Evolutionary conservation across 176 grass and related monocot species (phyloP).

Genomic region (Bonia amplexicaulis): DNA sequence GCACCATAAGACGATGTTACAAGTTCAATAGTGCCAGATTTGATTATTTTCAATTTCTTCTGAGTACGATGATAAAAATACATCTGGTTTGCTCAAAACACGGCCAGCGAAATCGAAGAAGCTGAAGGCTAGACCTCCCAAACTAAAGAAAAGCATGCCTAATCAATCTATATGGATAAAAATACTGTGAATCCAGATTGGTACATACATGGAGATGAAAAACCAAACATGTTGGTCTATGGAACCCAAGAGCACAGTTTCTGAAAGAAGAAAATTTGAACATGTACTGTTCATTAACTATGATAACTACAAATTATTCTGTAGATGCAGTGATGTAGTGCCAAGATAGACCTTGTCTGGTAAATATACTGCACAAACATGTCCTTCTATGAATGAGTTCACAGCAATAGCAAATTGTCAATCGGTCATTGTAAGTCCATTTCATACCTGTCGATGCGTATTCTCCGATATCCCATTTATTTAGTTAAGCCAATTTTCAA

Average conservation of each 20-base stretch:
- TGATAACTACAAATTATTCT: not conserved
- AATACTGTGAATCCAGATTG: not conserved
- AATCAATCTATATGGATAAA: not conserved
- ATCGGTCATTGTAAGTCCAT: not conserved
- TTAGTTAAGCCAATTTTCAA: not conserved
- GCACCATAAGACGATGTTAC: not conserved
- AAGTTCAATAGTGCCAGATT: slow-evolving; percentile 1
- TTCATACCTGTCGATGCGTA: not conserved
- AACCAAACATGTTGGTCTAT: not conserved
- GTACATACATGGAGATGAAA: not conserved
- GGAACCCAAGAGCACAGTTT: not conserved
- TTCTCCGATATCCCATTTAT: not conserved
- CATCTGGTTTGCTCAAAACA: not conserved
- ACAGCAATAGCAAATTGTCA: not conserved
- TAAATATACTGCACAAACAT: not conserved
- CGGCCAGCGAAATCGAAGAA: not conserved
- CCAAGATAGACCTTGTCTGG: not conserved
- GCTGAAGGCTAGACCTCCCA: not conserved
- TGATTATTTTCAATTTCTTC: not conserved
- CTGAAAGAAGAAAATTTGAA: not conserved
- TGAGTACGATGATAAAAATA: not conserved
- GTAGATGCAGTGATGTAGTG: not conserved
- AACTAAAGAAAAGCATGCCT: not conserved
- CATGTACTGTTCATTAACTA: not conserved
- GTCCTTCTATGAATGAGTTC: not conserved